These are phyloP conservation scores for Candida chauliodis DNA, from an alignment of 805 yeast species.

Conservation along the genomic window DNA sequence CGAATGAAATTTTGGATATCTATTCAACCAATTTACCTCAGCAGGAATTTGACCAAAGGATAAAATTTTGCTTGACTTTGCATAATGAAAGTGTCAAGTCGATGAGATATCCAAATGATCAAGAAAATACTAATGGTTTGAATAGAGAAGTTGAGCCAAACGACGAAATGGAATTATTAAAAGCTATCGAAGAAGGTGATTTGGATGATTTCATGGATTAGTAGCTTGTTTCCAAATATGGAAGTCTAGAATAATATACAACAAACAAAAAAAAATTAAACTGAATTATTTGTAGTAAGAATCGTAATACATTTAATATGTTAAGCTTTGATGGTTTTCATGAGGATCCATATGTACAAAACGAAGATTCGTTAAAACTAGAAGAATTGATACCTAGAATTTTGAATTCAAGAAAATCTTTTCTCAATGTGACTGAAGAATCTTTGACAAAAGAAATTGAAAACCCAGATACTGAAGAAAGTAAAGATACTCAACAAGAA, in stretches of 20 bases:
- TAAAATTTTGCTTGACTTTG: slow-evolving; percentile 81
- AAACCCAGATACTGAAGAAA: slow-evolving; percentile 9
- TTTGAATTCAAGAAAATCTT: slow-evolving; percentile 57
- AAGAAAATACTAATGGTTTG: slow-evolving; percentile 25
- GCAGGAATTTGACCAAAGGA: slow-evolving; percentile 85
- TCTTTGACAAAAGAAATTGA: slow-evolving; percentile 45
- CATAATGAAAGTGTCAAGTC: slow-evolving; percentile 92
- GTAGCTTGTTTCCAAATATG: not conserved
- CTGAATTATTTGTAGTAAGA: no score
- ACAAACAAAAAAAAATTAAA: not conserved
- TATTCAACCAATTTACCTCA: slow-evolving; percentile 89
- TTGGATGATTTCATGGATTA: slow-evolving; percentile 48
- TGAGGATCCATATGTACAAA: slow-evolving; percentile 35
- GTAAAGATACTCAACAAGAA: slow-evolving; percentile 10
- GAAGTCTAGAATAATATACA: not conserved
- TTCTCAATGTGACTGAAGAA: slow-evolving; percentile 56
- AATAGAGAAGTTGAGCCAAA: slow-evolving; percentile 31
- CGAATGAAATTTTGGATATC: slow-evolving; percentile 79
- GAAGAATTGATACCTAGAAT: slow-evolving; percentile 58
- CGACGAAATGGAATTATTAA: slow-evolving; percentile 41
- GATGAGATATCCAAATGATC: slow-evolving; percentile 78
- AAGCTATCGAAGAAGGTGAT: slow-evolving; percentile 55
- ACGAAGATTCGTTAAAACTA: slow-evolving; percentile 44
- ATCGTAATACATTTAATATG: not conserved
- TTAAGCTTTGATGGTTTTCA: slow-evolving; percentile 22